Conservation (phyloP, 495 filamentous ascomycete species). For the Aspergillus affinis region DNA sequence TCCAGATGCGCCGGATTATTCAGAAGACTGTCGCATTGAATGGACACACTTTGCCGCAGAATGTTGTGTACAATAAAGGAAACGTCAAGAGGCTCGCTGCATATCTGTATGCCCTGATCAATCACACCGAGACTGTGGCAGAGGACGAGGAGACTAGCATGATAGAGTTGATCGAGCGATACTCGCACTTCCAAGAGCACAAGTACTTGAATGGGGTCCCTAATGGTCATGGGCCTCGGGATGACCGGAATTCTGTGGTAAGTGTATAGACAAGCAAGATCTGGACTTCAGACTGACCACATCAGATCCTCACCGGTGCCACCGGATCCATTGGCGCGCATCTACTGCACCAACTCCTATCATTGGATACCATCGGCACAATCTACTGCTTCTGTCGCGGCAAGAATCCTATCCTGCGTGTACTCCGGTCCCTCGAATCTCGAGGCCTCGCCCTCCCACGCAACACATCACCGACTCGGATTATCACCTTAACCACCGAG, state of each 20-base stretch:
- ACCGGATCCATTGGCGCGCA: neutral
- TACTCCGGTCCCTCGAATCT: neutral
- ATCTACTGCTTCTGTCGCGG: neutral
- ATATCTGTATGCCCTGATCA: neutral
- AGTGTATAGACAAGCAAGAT: no score
- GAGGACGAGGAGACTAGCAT: neutral
- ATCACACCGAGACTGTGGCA: neutral
- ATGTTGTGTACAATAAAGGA: neutral
- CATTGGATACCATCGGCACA: neutral
- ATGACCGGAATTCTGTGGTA: neutral
- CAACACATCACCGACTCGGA: neutral
- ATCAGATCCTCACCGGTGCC: conserved; percentile 2
- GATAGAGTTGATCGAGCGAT: neutral
- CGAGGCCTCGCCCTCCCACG: neutral
- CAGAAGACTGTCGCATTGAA: neutral
- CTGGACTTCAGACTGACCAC: no score
- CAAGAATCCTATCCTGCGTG: neutral
- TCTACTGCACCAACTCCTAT: neutral
- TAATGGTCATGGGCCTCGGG: neutral
- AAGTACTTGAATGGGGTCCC: neutral
- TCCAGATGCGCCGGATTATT: neutral
- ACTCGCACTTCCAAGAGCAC: neutral
- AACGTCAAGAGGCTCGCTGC: neutral
- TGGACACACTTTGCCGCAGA: neutral
- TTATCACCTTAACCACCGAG: neutral